Evolutionary conservation across 352 stramenopile species (phyloP).

Genomic region (Pythium insidiosum): DNA sequence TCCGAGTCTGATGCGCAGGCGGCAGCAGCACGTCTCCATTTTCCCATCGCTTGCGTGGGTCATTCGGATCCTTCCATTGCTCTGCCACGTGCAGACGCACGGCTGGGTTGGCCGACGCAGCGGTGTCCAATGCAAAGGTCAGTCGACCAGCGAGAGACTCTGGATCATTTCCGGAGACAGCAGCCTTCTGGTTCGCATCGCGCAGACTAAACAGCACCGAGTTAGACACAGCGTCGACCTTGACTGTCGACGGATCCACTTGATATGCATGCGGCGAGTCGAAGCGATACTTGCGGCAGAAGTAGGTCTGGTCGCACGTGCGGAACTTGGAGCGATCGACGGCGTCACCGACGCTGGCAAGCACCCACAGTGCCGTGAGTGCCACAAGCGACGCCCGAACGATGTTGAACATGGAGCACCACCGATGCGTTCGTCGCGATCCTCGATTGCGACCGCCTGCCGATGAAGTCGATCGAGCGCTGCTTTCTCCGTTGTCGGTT

Average conservation of each 20-base stretch:
- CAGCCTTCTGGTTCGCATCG: constrained; percentile 33
- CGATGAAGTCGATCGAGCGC: too few species aligned
- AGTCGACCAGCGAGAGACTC: constrained; percentile 30
- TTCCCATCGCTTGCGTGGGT: constrained; percentile 52
- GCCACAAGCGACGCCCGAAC: too few species aligned
- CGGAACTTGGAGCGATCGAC: constrained; percentile 98
- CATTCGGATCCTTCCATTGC: constrained; percentile 34
- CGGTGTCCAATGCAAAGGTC: constrained; percentile 38
- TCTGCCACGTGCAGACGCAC: constrained; percentile 52
- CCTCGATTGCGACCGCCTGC: too few species aligned
- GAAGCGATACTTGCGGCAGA: constrained; percentile 86
- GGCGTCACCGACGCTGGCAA: constrained; percentile 17
- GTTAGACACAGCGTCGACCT: constrained; percentile 2
- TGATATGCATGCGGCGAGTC: constrained; percentile 21
- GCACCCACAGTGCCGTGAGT: too few species aligned
- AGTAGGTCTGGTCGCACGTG: constrained; percentile 96
- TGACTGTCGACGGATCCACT: constrained; percentile 25
- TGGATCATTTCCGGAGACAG: not conserved
- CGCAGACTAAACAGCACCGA: too few species aligned
- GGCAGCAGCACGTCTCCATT: constrained; percentile 36
- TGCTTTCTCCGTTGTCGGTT: too few species aligned
- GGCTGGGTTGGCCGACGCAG: constrained; percentile 25
- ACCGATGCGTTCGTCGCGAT: too few species aligned
- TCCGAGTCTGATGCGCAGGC: constrained; percentile 21
- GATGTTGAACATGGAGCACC: too few species aligned